Conservation (phyloP, 768 basidiomycete species). For the Asterophora lycoperdoides region DNA sequence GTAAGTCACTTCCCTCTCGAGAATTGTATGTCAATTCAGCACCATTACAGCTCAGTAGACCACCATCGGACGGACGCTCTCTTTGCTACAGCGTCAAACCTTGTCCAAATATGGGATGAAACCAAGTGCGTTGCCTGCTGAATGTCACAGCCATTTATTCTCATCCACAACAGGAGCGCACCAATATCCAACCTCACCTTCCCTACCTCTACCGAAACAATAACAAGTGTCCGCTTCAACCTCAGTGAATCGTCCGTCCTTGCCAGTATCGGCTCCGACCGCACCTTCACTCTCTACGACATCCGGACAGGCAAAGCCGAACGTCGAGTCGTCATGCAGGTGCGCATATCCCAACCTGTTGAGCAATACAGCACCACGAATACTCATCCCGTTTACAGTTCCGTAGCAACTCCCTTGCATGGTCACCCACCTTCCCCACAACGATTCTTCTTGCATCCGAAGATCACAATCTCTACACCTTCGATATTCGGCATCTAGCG, state of each 20-base stretch:
- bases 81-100: constrained; percentile 91
- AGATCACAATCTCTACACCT: constrained; percentile 98
- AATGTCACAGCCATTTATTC: constrained; percentile 1
- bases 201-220: constrained; percentile 83
- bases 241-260: constrained; percentile 90
- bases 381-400: constrained; percentile 43
- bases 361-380: not conserved
- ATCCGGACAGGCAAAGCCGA: constrained; percentile 97
- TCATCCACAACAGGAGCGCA: constrained; percentile 52
- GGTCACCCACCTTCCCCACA: constrained; percentile 96
- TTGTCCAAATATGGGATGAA: constrained; percentile 97
- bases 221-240: constrained; percentile 88
- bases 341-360: constrained; percentile 22
- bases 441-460: constrained; percentile 92
- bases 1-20: constrained; percentile 36
- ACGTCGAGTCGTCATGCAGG: constrained; percentile 85
- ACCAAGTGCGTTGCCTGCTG: constrained; percentile 60
- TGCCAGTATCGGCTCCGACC: constrained; percentile 92
- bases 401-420: constrained; percentile 84
- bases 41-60: constrained; percentile 71
- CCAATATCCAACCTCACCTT: constrained; percentile 86
- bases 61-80: constrained; percentile 87
- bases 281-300: constrained; percentile 95
- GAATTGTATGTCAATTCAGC: not conserved
- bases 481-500: constrained; percentile 83